These are phyloP conservation scores for Petasospora fabianii DNA, from an alignment of 1,139 yeast species.

Conservation along the genomic window DNA sequence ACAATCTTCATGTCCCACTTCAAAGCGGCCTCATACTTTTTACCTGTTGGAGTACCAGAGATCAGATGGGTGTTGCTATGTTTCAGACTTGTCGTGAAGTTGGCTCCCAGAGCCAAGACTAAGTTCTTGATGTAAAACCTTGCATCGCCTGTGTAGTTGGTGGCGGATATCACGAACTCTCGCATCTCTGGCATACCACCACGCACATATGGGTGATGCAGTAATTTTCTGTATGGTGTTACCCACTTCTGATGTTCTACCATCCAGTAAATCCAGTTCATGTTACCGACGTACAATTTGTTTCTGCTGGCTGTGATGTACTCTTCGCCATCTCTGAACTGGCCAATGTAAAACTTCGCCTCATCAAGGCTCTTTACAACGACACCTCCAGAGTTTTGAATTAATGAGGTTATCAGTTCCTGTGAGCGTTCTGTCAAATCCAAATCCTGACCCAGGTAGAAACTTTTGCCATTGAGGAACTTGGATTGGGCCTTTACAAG, in stretches of 20 bases:
- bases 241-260: conserved; percentile 53
- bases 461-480: conserved; percentile 24
- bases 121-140: conserved; percentile 65
- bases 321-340: conserved; percentile 55
- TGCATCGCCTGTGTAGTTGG: conserved; percentile 85
- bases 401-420: conserved; percentile 31
- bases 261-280: conserved; percentile 73
- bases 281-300: conserved; percentile 53
- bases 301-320: conserved; percentile 37
- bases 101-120: conserved; percentile 71
- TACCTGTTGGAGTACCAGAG: conserved; percentile 65
- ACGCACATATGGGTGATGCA: conserved; percentile 70
- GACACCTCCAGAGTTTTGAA: conserved; percentile 38
- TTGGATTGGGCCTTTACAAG: conserved; percentile 6
- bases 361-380: conserved; percentile 32
- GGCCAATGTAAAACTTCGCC: conserved; percentile 64
- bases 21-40: conserved; percentile 69
- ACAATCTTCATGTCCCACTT: conserved; percentile 57
- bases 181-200: conserved; percentile 50
- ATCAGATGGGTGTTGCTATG: conserved; percentile 69
- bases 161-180: conserved; percentile 55
- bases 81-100: conserved; percentile 66
- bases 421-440: conserved; percentile 30
- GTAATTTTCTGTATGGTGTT: conserved; percentile 51
- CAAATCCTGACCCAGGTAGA: conserved; percentile 31